A percentile compares a stretch with the other conserved stretches of the same genome.
Evolutionary conservation across 2,329 filamentous ascomycete species (phyloP).

Genomic region (Annulohypoxylon truncatum): DNA sequence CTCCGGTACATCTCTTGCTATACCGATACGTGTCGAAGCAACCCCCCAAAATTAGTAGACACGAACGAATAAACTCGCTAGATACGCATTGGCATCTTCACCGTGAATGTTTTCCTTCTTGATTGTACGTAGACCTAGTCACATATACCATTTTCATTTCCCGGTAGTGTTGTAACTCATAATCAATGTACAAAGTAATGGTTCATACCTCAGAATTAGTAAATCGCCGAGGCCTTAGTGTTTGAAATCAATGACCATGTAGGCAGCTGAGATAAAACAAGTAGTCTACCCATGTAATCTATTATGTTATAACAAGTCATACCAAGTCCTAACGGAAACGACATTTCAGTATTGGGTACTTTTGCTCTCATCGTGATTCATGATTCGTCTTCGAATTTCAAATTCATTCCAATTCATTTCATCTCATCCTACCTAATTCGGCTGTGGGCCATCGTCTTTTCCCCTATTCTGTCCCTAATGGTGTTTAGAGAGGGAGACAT

Average conservation of each 20-base stretch:
- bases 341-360: neutral
- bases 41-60: neutral
- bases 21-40: neutral
- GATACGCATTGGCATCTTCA: neutral
- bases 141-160: neutral
- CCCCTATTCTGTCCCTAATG: neutral
- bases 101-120: neutral
- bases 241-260: too few species aligned
- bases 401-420: neutral
- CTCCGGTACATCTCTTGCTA: neutral
- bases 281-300: too few species aligned
- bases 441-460: slow-evolving; percentile 5
- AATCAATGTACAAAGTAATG: neutral
- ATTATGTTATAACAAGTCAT: neutral
- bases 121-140: neutral
- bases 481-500: neutral
- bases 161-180: neutral
- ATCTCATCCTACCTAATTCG: neutral
- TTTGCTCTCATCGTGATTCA: neutral
- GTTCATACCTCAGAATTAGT: neutral
- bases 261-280: too few species aligned
- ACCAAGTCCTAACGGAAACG: neutral
- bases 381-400: neutral
- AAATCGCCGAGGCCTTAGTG: neutral
- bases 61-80: slow-evolving; percentile 6